phyloP scores from a whole-genome alignment of 2,329 filamentous ascomycete species.

The Dichotomopilus funicola region DNA sequence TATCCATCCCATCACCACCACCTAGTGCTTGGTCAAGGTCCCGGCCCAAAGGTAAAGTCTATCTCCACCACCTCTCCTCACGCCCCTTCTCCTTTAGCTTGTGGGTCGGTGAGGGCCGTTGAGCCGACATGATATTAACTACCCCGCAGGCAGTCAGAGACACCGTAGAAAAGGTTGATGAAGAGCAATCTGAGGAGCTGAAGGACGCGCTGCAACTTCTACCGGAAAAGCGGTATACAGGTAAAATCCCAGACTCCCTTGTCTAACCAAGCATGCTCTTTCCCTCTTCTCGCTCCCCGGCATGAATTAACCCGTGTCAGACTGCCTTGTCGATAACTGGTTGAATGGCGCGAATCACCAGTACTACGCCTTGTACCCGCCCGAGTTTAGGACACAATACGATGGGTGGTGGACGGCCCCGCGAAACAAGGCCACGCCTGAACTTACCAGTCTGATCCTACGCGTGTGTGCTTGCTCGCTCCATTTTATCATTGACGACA shows the following conservation, averaged over 20 bases:
- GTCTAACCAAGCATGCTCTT: no score
- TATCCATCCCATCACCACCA: constrained; percentile 23
- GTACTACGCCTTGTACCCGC: constrained; percentile 41
- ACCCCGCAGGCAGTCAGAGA: constrained; percentile 12
- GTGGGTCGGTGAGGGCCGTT: not conserved
- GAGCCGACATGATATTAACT: not conserved
- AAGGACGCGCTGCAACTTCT: constrained; percentile 28
- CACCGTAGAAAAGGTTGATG: constrained; percentile 11
- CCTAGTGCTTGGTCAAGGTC: constrained; percentile 20
- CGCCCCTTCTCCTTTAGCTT: no score
- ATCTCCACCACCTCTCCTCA: not conserved
- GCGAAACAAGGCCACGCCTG: constrained; percentile 31
- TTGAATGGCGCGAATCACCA: constrained; percentile 39
- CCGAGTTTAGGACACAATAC: constrained; percentile 39
- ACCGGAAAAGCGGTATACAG: constrained; percentile 34
- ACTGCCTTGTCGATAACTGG: constrained; percentile 41
- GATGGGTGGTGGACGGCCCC: constrained; percentile 39
- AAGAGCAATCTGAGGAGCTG: constrained; percentile 27
- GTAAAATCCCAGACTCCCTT: constrained; percentile 17
- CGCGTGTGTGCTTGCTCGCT: constrained; percentile 40
- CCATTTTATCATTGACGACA: constrained; percentile 34
- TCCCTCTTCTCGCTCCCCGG: not conserved
- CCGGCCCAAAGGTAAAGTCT: constrained; percentile 17
- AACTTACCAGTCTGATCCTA: constrained; percentile 41
- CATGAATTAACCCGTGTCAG: constrained; percentile 24